Conservation (phyloP, 352 stramenopile genomes). For the Globisporangium carolinianum region DNA sequence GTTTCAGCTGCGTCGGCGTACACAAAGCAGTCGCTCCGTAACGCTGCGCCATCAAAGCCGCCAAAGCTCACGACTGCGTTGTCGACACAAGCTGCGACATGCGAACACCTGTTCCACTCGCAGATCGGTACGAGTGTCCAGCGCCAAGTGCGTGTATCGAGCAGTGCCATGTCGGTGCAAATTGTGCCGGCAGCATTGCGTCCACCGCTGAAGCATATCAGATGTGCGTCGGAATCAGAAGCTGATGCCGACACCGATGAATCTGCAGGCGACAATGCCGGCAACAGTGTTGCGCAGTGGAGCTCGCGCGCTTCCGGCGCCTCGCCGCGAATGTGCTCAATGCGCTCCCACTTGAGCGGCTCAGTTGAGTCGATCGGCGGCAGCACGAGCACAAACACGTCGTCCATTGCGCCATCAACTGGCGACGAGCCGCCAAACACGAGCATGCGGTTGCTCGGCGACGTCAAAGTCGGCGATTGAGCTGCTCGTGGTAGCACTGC, state of each 20-base stretch:
- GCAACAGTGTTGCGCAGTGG: slow-evolving; percentile 25
- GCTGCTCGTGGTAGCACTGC: slow-evolving; percentile 19
- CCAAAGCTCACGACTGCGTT: slow-evolving; percentile 38
- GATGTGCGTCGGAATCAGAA: too few species aligned
- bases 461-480: not conserved
- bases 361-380: not conserved
- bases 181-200: slow-evolving; percentile 43
- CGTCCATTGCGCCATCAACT: slow-evolving; percentile 35
- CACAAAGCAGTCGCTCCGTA: slow-evolving; percentile 38
- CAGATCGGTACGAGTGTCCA: slow-evolving; percentile 52
- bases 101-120: slow-evolving; percentile 48
- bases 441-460: slow-evolving; percentile 24
- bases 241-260: too few species aligned
- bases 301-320: slow-evolving; percentile 41
- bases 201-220: slow-evolving; percentile 38
- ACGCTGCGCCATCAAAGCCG: slow-evolving; percentile 38
- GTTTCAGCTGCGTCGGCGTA: slow-evolving; percentile 42
- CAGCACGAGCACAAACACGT: slow-evolving; percentile 49
- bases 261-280: not conserved
- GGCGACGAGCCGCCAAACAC: slow-evolving; percentile 61
- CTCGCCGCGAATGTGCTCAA: slow-evolving; percentile 14
- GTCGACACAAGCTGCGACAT: slow-evolving; percentile 23
- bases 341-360: slow-evolving; percentile 25
- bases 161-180: slow-evolving; percentile 50
- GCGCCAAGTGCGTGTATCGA: slow-evolving; percentile 27